These are phyloP conservation scores for Rhizopogon roseolus DNA, from an alignment of 768 basidiomycete species.

Conservation along the genomic window DNA sequence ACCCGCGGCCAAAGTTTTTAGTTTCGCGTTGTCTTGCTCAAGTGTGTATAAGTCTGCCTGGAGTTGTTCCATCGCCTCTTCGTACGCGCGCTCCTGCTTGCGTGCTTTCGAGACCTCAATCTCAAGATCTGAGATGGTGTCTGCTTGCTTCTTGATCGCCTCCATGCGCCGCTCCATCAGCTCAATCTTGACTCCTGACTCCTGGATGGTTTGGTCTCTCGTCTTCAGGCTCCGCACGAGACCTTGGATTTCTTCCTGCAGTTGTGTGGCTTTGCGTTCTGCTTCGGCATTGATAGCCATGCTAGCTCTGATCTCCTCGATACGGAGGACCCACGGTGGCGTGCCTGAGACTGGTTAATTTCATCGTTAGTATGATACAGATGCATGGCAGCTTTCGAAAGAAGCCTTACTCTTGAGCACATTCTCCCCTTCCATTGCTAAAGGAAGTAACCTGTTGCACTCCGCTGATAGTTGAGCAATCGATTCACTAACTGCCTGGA, in stretches of 20 bases:
- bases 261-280: conserved; percentile 78
- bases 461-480: conserved; percentile 69
- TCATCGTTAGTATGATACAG: neutral
- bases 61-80: conserved; percentile 91
- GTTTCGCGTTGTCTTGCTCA: conserved; percentile 83
- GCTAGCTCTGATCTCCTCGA: conserved; percentile 77
- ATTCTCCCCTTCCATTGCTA: conserved; percentile 71
- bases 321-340: conserved; percentile 81
- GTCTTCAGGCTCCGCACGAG: conserved; percentile 78
- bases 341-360: conserved; percentile 56
- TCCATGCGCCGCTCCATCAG: conserved; percentile 93
- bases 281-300: conserved; percentile 89
- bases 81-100: conserved; percentile 86
- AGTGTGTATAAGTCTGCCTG: conserved; percentile 83
- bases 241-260: conserved; percentile 88
- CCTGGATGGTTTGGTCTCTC: conserved; percentile 90
- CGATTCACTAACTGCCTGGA: conserved; percentile 73
- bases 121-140: conserved; percentile 79
- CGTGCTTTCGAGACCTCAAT: conserved; percentile 70
- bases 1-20: conserved; percentile 64
- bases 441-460: conserved; percentile 63
- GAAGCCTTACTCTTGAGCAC: conserved; percentile 64
- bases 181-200: conserved; percentile 88
- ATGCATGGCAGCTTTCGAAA: neutral
- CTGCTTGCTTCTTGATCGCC: conserved; percentile 85